A percentile compares a stretch with the other conserved stretches of the same genome.
Conservation (phyloP, 2,329 filamentous ascomycete species). For the Diaporthe sp. region DNA sequence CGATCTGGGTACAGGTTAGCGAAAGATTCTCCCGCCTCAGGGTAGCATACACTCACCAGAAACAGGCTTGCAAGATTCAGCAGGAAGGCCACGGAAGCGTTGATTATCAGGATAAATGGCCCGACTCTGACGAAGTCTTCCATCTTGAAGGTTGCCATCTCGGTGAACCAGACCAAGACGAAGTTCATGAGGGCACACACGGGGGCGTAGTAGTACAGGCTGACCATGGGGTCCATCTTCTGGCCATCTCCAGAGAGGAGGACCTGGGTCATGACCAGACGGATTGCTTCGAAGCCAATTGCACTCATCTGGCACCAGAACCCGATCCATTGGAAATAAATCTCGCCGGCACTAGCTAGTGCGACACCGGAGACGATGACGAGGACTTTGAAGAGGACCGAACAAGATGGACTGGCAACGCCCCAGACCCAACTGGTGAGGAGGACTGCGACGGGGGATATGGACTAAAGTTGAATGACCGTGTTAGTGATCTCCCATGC, state of each 20-base stretch:
- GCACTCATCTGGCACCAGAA: constrained; percentile 81
- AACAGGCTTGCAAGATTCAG: constrained; percentile 90
- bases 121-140: constrained; percentile 77
- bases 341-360: constrained; percentile 72
- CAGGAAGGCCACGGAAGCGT: constrained; percentile 84
- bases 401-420: constrained; percentile 61
- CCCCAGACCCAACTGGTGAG: constrained; percentile 74
- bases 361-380: constrained; percentile 67
- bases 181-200: constrained; percentile 87
- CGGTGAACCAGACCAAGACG: constrained; percentile 76
- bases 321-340: constrained; percentile 76
- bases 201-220: constrained; percentile 90
- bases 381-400: constrained; percentile 62
- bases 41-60: constrained; percentile 70
- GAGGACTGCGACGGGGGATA: constrained; percentile 76
- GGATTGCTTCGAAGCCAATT: constrained; percentile 84
- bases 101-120: constrained; percentile 71
- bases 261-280: constrained; percentile 88
- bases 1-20: constrained; percentile 72
- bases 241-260: constrained; percentile 81
- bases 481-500: neutral
- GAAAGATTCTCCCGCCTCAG: neutral
- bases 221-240: constrained; percentile 91
- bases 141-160: constrained; percentile 76
- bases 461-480: constrained; percentile 59